Conservation (phyloP, 208 protist species). For the Trypanosoma caninum region DNA sequence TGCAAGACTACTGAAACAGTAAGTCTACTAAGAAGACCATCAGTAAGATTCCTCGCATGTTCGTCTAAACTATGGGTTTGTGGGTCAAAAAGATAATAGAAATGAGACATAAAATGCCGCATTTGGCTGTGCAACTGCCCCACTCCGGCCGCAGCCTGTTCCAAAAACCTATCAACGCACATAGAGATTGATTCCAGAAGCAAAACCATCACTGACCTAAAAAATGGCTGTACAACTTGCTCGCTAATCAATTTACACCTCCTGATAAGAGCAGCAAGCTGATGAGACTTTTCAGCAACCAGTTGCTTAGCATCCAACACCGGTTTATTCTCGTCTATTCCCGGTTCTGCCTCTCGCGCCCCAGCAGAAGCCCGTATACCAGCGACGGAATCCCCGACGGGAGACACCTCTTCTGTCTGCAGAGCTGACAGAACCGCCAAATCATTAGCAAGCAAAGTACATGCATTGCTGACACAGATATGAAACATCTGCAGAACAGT, state of each 20-base stretch:
- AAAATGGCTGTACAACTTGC: conserved; percentile 38
- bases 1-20: conserved; percentile 12
- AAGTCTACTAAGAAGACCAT: conserved; percentile 30
- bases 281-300: conserved; percentile 19
- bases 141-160: conserved; percentile 18
- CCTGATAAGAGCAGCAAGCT: conserved; percentile 34
- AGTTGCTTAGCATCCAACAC: not conserved
- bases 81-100: conserved; percentile 35
- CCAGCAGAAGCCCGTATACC: conserved; percentile 2
- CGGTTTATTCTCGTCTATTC: not conserved
- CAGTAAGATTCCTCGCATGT: conserved; percentile 13
- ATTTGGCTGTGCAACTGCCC: conserved; percentile 31
- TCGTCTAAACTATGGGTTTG: conserved; percentile 24
- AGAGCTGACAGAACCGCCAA: conserved; percentile 41
- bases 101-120: conserved; percentile 33
- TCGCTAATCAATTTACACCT: conserved; percentile 34
- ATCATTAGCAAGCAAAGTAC: conserved; percentile 52
- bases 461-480: conserved; percentile 71
- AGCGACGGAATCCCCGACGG: not conserved
- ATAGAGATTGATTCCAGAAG: conserved; percentile 35
- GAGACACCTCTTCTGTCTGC: conserved; percentile 28
- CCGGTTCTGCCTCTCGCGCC: not conserved
- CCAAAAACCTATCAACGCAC: conserved; percentile 17
- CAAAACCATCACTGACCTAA: conserved; percentile 30
- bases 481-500: conserved; percentile 67